A percentile compares a stretch with the other conserved stretches of the same genome.
phyloP scores from a whole-genome alignment of 306 rosid genomes.

The Ormosia semicastrata region DNA sequence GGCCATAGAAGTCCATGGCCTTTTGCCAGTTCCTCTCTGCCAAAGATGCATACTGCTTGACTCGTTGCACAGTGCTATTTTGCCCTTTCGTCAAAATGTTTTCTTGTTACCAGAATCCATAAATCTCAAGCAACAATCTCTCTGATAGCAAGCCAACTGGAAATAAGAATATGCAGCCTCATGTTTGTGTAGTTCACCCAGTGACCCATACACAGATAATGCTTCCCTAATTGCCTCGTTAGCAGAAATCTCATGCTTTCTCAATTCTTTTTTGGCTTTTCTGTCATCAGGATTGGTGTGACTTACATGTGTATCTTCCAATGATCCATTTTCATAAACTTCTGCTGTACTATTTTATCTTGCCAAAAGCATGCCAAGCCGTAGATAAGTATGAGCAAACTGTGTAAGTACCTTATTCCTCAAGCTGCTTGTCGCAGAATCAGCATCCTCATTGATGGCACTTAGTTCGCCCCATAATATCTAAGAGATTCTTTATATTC shows the following conservation, averaged over 20 bases:
- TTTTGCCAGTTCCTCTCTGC: constrained; percentile 95
- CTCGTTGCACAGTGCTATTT: constrained; percentile 58
- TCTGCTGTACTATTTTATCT: constrained; percentile 75
- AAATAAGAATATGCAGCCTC: constrained; percentile 92
- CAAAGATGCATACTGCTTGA: constrained; percentile 84
- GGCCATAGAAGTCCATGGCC: constrained; percentile 79
- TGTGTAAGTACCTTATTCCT: constrained; percentile 83
- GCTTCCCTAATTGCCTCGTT: constrained; percentile 95
- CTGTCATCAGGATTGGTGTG: constrained; percentile 38
- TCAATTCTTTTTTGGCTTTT: constrained; percentile 48
- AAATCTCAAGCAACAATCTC: constrained; percentile 84
- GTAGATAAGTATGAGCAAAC: constrained; percentile 85
- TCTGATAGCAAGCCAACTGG: constrained; percentile 87
- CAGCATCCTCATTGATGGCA: constrained; percentile 45
- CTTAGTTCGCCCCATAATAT: constrained; percentile 85
- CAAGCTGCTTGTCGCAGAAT: constrained; percentile 47
- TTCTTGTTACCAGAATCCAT: constrained; percentile 63
- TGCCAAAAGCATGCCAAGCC: constrained; percentile 95
- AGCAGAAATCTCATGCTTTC: constrained; percentile 89
- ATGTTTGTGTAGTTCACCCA: constrained; percentile 88
- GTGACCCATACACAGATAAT: constrained; percentile 70
- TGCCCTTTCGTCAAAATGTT: constrained; percentile 53
- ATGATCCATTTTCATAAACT: constrained; percentile 61
- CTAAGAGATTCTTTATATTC: constrained; percentile 84
- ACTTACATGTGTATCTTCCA: constrained; percentile 41